Evolutionary conservation across 495 filamentous ascomycete species (phyloP).

Genomic region (Penicillium robsamsonii): DNA sequence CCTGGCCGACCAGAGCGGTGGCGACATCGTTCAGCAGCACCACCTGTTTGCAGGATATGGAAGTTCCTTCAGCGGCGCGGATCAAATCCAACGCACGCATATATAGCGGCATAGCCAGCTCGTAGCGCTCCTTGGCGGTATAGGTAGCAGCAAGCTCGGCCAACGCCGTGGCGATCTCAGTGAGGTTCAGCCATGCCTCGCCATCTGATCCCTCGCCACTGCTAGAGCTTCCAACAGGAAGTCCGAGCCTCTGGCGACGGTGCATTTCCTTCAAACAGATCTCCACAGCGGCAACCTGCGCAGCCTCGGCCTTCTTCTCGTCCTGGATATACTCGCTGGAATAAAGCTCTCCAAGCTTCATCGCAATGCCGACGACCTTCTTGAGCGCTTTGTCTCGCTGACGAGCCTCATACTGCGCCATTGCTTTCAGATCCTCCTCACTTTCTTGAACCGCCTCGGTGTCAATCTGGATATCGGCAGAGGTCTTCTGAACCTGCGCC

Average conservation of each 20-base stretch:
- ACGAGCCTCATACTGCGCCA: constrained; percentile 48
- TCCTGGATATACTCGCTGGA: constrained; percentile 46
- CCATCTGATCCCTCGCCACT: constrained; percentile 35
- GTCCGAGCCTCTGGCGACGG: constrained; percentile 60
- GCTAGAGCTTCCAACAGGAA: constrained; percentile 37
- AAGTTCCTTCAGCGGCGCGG: constrained; percentile 37
- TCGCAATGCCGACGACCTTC: constrained; percentile 68
- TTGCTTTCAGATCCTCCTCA: constrained; percentile 26
- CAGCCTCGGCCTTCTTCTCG: constrained; percentile 64
- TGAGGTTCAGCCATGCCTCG: constrained; percentile 70
- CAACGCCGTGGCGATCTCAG: constrained; percentile 69
- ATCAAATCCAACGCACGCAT: constrained; percentile 72
- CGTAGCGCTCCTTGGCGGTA: constrained; percentile 61
- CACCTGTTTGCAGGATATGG: constrained; percentile 66
- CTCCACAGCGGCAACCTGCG: constrained; percentile 79
- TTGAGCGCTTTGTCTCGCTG: constrained; percentile 68
- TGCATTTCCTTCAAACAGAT: constrained; percentile 70
- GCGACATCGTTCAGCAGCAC: constrained; percentile 51
- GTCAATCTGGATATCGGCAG: constrained; percentile 26
- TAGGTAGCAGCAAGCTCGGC: constrained; percentile 72
- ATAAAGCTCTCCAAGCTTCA: constrained; percentile 83
- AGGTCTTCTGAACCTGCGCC: constrained; percentile 15
- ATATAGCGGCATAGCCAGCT: constrained; percentile 83
- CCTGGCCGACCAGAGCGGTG: constrained; percentile 33
- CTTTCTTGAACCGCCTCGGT: constrained; percentile 32